A percentile compares a stretch with the other conserved stretches of the same genome.
Evolutionary conservation across 345 rosid genomes (phyloP).

Genomic region (Trapa incisa): DNA sequence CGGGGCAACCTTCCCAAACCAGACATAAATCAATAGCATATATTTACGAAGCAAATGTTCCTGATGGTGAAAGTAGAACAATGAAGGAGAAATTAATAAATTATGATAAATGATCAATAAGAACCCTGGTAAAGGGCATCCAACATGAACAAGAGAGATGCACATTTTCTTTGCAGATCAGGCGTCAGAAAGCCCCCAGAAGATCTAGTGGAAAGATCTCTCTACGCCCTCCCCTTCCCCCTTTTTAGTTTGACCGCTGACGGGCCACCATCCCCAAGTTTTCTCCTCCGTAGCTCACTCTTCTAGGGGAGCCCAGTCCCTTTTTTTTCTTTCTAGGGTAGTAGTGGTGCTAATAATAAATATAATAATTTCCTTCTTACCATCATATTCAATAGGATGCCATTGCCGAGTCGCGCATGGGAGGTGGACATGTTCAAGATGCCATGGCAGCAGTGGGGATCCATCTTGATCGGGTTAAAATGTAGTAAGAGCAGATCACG

Average conservation of each 20-base stretch:
- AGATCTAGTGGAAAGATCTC: slow-evolving; percentile 18
- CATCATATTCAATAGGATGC: background rate
- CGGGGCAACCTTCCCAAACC: background rate
- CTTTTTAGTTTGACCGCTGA: slow-evolving; percentile 27
- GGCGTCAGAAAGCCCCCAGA: slow-evolving; percentile 11
- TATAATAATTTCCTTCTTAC: background rate
- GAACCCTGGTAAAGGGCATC: slow-evolving; percentile 4
- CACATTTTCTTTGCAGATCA: background rate
- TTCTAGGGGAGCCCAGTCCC: too few relatives aligned
- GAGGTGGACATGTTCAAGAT: too few relatives aligned
- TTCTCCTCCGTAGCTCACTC: too few relatives aligned
- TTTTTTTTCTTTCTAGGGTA: background rate
- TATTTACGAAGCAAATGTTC: background rate
- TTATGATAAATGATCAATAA: slow-evolving; percentile 2
- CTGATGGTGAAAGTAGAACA: too few relatives aligned
- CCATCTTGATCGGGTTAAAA: background rate
- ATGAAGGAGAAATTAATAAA: background rate
- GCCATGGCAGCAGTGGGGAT: background rate
- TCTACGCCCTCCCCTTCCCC: background rate
- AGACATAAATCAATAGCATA: background rate
- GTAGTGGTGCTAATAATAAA: background rate
- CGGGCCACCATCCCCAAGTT: slow-evolving; percentile 3
- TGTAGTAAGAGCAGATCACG: background rate
- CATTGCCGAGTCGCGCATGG: too few relatives aligned
- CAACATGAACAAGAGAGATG: background rate